Evolutionary conservation across 306 rosid genomes (phyloP).

Genomic region (Cicer pinnatifidum): DNA sequence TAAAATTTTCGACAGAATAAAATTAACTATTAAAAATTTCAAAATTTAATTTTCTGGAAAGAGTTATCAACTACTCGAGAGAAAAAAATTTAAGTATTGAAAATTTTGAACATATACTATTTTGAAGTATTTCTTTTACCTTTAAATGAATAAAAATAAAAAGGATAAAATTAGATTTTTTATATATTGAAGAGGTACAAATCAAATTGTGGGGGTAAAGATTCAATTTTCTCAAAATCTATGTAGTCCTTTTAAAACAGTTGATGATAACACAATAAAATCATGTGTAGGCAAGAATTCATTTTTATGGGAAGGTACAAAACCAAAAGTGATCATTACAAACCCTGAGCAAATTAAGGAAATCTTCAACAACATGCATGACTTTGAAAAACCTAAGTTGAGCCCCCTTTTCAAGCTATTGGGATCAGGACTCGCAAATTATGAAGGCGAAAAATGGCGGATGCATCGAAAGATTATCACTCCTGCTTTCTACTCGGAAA

Average conservation of each 20-base stretch:
- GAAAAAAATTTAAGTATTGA: too few species aligned
- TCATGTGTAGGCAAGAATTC: conserved; percentile 22
- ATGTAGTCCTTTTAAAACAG: neutral
- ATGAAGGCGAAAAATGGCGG: conserved; percentile 56
- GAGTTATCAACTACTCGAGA: too few species aligned
- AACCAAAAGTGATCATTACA: conserved; percentile 49
- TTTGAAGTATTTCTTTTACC: too few species aligned
- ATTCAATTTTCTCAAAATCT: too few species aligned
- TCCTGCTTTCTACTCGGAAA: conserved; percentile 55
- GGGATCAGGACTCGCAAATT: conserved; percentile 26
- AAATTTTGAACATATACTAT: too few species aligned
- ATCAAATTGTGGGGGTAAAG: too few species aligned
- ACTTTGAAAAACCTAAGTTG: conserved; percentile 35
- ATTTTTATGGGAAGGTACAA: conserved; percentile 44
- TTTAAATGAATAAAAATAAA: too few species aligned
- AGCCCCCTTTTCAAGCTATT: conserved; percentile 44
- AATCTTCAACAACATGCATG: conserved; percentile 32
- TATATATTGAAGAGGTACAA: too few species aligned
- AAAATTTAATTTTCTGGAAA: too few species aligned
- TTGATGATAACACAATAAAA: neutral
- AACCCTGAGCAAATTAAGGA: conserved; percentile 53
- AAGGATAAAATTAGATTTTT: too few species aligned
- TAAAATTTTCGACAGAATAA: too few species aligned
- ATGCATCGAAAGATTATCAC: conserved; percentile 56
- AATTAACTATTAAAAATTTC: too few species aligned